These are phyloP conservation scores for Coemansia erecta DNA, from an alignment of 192 early-diverging fungal genomes.

Conservation along the genomic window DNA sequence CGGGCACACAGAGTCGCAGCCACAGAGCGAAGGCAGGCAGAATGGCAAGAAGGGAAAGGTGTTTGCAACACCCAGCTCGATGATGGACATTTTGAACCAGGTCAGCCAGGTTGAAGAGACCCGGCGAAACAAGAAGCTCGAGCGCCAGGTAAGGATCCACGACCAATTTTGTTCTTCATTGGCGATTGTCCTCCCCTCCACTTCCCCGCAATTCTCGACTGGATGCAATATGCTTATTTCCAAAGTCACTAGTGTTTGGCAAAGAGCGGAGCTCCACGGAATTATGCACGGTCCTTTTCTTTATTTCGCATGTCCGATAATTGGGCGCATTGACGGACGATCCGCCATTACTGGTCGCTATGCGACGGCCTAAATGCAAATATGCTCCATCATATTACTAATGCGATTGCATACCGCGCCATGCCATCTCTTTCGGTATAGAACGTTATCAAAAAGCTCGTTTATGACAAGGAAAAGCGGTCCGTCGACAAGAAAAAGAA, in stretches of 20 bases:
- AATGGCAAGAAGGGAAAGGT: conserved; percentile 31
- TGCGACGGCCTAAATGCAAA: background rate
- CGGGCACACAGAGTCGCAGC: conserved; percentile 5
- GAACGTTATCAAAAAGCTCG: conserved; percentile 32
- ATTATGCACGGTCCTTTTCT: too few species aligned
- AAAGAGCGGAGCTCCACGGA: too few species aligned
- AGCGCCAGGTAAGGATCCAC: conserved; percentile 35
- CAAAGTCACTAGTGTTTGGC: too few species aligned
- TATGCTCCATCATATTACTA: background rate
- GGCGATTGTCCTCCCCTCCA: too few species aligned
- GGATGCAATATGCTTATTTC: too few species aligned
- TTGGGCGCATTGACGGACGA: too few species aligned
- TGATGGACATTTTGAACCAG: conserved; percentile 36
- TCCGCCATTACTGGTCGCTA: too few species aligned
- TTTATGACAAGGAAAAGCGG: conserved; percentile 25
- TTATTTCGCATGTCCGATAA: too few species aligned
- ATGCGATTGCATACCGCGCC: background rate
- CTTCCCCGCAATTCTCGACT: too few species aligned
- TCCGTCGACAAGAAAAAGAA: conserved; percentile 26
- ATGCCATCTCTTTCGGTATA: conserved; percentile 1
- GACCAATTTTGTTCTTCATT: background rate
- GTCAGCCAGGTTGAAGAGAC: conserved; percentile 39
- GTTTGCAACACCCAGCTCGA: conserved; percentile 25
- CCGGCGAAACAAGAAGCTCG: conserved; percentile 34
- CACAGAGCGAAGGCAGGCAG: background rate